These are phyloP conservation scores for Suillus ampliporus DNA, from an alignment of 768 basidiomycete species.

Conservation along the genomic window DNA sequence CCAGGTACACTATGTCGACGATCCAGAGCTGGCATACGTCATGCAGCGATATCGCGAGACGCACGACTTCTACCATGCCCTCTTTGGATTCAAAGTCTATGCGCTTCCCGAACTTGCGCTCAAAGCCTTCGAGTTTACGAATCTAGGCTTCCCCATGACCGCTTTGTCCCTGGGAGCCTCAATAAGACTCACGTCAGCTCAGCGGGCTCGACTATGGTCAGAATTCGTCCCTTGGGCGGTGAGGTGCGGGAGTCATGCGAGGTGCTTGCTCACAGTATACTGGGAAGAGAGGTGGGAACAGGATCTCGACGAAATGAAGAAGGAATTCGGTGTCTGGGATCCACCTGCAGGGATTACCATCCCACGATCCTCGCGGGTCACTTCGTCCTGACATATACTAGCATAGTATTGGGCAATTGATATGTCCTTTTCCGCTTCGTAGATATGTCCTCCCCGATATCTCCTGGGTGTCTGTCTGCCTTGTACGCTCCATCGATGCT, in stretches of 20 bases:
- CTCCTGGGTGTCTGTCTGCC: too few species aligned
- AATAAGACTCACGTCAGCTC: slow-evolving; percentile 37
- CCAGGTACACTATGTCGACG: slow-evolving; percentile 93
- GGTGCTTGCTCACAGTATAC: slow-evolving; percentile 86
- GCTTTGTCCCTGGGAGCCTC: slow-evolving; percentile 71
- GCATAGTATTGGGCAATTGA: background rate
- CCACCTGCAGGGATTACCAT: slow-evolving; percentile 55
- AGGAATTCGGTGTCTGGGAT: slow-evolving; percentile 84
- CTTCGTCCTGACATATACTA: background rate
- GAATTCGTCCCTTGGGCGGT: slow-evolving; percentile 96
- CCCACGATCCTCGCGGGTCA: background rate
- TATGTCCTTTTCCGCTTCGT: background rate
- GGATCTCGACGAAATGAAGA: slow-evolving; percentile 80
- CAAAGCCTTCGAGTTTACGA: slow-evolving; percentile 93
- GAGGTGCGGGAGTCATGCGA: slow-evolving; percentile 75
- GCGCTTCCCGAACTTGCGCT: slow-evolving; percentile 92
- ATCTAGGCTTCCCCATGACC: slow-evolving; percentile 89
- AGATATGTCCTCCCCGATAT: too few species aligned
- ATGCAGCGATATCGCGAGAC: slow-evolving; percentile 98
- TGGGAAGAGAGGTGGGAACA: slow-evolving; percentile 97
- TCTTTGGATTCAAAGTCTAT: slow-evolving; percentile 86
- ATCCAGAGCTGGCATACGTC: slow-evolving; percentile 95
- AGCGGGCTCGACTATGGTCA: slow-evolving; percentile 63
- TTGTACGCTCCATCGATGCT: too few species aligned
- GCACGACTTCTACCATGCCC: slow-evolving; percentile 96